A percentile compares a stretch with the other conserved stretches of the same genome.
Conservation (phyloP, 352 stramenopile genomes). For the Phytophthora pistaciae region DNA sequence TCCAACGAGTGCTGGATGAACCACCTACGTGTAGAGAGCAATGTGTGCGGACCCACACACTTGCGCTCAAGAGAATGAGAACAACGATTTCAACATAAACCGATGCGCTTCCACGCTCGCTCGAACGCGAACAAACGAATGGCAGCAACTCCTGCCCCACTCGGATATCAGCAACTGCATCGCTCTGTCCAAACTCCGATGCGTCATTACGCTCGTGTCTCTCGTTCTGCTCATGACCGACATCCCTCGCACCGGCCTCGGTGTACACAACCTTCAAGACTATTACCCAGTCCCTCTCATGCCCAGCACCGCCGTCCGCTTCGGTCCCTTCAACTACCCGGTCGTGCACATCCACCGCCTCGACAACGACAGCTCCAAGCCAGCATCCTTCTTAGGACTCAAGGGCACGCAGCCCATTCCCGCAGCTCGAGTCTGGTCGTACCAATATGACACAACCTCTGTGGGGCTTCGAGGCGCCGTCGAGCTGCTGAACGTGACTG, state of each 20-base stretch:
- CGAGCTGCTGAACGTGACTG: constrained; percentile 35
- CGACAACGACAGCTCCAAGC: constrained; percentile 9
- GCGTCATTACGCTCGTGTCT: constrained; percentile 46
- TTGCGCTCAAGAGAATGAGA: background rate
- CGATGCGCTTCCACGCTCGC: background rate
- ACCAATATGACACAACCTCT: constrained; percentile 50
- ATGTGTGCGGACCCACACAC: too few relatives aligned
- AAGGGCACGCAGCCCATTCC: constrained; percentile 26
- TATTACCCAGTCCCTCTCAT: constrained; percentile 37
- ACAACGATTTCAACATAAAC: background rate
- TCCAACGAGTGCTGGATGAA: too few relatives aligned
- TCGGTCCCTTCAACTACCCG: constrained; percentile 61
- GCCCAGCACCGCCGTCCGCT: constrained; percentile 41
- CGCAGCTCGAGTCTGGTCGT: constrained; percentile 36
- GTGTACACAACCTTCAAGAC: constrained; percentile 28
- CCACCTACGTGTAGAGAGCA: too few relatives aligned
- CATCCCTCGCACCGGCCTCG: constrained; percentile 59
- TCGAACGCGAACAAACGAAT: background rate
- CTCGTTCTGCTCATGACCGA: constrained; percentile 53
- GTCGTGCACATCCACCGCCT: constrained; percentile 40
- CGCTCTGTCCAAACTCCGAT: constrained; percentile 37
- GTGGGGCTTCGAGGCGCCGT: constrained; percentile 40
- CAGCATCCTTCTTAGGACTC: constrained; percentile 12
- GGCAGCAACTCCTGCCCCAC: constrained; percentile 20
- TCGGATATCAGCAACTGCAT: constrained; percentile 44